Percentiles rank a stretch among this genome's conserved stretches.
Conservation (phyloP, 371 early-diverging fungal species). For the Zopfochytrium polystomum region DNA sequence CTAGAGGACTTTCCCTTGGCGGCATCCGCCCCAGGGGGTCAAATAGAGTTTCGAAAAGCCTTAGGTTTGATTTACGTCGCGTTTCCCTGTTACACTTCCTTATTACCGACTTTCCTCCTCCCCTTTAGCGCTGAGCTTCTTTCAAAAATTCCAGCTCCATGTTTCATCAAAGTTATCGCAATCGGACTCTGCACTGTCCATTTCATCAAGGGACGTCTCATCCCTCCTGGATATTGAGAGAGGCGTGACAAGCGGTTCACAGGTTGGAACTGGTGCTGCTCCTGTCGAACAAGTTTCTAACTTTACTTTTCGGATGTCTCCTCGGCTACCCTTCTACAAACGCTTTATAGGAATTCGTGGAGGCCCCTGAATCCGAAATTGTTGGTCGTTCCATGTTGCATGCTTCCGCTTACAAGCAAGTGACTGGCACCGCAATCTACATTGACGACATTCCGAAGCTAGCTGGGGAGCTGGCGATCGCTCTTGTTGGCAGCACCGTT, state of each 20-base stretch:
- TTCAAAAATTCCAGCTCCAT: constrained; percentile 66
- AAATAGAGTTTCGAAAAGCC: constrained; percentile 69
- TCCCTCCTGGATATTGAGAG: constrained; percentile 35
- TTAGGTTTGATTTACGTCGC: constrained; percentile 33
- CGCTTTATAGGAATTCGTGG: constrained; percentile 20
- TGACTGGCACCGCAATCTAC: constrained; percentile 75
- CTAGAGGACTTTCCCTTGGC: constrained; percentile 60
- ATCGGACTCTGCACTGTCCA: constrained; percentile 1
- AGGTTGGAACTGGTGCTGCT: constrained; percentile 4
- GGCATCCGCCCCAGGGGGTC: constrained; percentile 66
- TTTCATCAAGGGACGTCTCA: constrained; percentile 21
- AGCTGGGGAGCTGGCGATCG: constrained; percentile 60
- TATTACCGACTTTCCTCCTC: too few relatives aligned
- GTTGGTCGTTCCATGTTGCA: constrained; percentile 68
- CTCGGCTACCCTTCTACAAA: background rate
- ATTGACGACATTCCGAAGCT: constrained; percentile 70
- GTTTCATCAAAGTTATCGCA: constrained; percentile 36
- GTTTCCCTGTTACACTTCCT: too few relatives aligned
- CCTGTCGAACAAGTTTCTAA: background rate
- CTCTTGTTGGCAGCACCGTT: constrained; percentile 56
- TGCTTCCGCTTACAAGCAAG: constrained; percentile 70
- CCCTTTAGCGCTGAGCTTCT: constrained; percentile 60
- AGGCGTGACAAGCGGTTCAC: constrained; percentile 24
- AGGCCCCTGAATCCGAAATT: constrained; percentile 22
- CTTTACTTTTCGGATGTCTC: background rate